phyloP scores from a whole-genome alignment of 2,329 filamentous ascomycete genomes.

The Diaporthe capsici region DNA sequence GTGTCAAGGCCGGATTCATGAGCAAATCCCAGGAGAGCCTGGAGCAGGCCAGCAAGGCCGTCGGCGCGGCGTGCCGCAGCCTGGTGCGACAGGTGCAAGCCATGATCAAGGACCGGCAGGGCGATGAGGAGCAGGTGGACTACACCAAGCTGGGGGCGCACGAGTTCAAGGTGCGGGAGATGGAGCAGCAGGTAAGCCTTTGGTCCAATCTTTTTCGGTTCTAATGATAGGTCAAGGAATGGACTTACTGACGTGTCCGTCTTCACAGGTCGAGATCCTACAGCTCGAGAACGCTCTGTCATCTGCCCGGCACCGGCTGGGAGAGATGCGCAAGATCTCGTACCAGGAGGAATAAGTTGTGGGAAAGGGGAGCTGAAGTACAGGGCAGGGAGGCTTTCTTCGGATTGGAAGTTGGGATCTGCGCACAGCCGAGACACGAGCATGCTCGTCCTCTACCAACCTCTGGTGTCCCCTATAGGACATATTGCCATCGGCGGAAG shows the following conservation, averaged over 20 bases:
- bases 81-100: slow-evolving; percentile 94
- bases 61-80: slow-evolving; percentile 87
- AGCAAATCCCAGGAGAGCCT: slow-evolving; percentile 94
- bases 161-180: slow-evolving; percentile 98
- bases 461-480: neutral
- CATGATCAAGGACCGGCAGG: slow-evolving; percentile 90
- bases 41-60: slow-evolving; percentile 92
- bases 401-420: neutral
- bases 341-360: slow-evolving; percentile 80
- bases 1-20: slow-evolving; percentile 98
- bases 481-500: neutral
- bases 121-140: slow-evolving; percentile 87
- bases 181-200: slow-evolving; percentile 96
- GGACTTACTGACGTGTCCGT: neutral
- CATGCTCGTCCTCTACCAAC: neutral
- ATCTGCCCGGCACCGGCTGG: slow-evolving; percentile 84
- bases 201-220: neutral
- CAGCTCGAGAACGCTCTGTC: slow-evolving; percentile 91
- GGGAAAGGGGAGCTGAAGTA: neutral
- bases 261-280: slow-evolving; percentile 88
- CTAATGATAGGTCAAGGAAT: neutral
- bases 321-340: slow-evolving; percentile 98
- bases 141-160: slow-evolving; percentile 90
- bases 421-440: neutral
- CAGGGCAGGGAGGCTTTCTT: neutral